These are phyloP conservation scores for Fomes fomentarius DNA, from an alignment of 1,284 basidiomycete genomes.

Conservation along the genomic window DNA sequence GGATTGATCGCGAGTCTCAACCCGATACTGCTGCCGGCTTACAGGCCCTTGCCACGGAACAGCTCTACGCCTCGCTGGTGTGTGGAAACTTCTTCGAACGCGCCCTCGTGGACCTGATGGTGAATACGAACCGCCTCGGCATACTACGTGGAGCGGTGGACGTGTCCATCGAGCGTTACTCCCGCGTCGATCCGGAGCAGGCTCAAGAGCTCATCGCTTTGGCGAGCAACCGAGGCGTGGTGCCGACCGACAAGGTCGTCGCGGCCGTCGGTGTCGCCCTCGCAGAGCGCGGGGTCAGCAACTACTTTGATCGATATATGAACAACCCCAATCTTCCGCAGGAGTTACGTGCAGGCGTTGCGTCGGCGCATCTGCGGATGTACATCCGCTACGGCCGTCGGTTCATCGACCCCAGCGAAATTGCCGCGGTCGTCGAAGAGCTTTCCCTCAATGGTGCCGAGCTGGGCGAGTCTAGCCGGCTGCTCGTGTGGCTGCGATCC, in stretches of 20 bases:
- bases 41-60: slow-evolving; percentile 19
- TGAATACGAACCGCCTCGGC: slow-evolving; percentile 7
- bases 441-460: not conserved
- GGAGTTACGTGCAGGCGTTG: slow-evolving; percentile 15
- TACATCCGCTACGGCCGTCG: slow-evolving; percentile 11
- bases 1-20: slow-evolving; percentile 1
- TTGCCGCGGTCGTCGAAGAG: not conserved
- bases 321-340: slow-evolving; percentile 9
- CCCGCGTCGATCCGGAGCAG: slow-evolving; percentile 12
- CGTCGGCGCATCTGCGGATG: slow-evolving; percentile 11
- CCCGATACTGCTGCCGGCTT: not conserved
- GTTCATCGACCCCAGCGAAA: slow-evolving; percentile 10
- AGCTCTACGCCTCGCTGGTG: slow-evolving; percentile 18
- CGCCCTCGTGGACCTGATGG: slow-evolving; percentile 19
- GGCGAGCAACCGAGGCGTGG: slow-evolving; percentile 14
- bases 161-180: slow-evolving; percentile 9
- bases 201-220: slow-evolving; percentile 19
- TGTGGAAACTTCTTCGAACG: slow-evolving; percentile 21
- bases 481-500: not conserved
- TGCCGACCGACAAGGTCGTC: slow-evolving; percentile 5
- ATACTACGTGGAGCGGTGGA: slow-evolving; percentile 17
- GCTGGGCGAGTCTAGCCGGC: not conserved
- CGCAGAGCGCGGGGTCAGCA: slow-evolving; percentile 13
- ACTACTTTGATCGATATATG: slow-evolving; percentile 19
- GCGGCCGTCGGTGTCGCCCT: slow-evolving; percentile 14